phyloP scores from a whole-genome alignment of 2,329 filamentous ascomycete species.

The Xylariaceae sp. region DNA sequence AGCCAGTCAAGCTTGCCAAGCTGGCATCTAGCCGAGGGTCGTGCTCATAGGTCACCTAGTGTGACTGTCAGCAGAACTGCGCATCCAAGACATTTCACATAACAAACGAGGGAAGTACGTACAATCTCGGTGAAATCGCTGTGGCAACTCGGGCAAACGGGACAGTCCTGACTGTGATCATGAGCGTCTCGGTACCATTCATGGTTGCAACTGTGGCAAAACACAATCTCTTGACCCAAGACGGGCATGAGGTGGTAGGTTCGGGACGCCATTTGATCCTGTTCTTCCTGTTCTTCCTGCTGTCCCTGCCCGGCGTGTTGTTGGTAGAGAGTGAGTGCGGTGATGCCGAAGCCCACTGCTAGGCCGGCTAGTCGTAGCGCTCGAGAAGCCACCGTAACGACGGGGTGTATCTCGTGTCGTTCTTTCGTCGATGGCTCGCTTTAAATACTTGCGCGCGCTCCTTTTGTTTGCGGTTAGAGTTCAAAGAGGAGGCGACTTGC shows the following conservation, averaged over 20 bases:
- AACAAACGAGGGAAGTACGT: conserved; percentile 33
- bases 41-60: conserved; percentile 48
- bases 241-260: conserved; percentile 45
- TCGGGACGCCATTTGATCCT: conserved; percentile 35
- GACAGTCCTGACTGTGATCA: conserved; percentile 33
- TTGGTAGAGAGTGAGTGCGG: conserved; percentile 51
- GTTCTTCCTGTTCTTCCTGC: conserved; percentile 19
- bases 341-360: conserved; percentile 53
- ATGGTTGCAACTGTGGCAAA: conserved; percentile 73
- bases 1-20: conserved; percentile 22
- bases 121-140: conserved; percentile 85
- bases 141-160: conserved; percentile 71
- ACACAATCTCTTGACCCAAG: conserved; percentile 64
- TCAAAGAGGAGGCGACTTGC: neutral
- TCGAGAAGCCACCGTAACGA: conserved; percentile 50
- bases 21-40: conserved; percentile 51
- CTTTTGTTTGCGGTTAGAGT: neutral
- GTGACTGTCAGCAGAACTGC: conserved; percentile 21
- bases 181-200: conserved; percentile 75
- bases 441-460: neutral
- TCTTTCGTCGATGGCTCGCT: conserved; percentile 17
- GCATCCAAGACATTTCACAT: neutral
- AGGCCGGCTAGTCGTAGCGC: conserved; percentile 50
- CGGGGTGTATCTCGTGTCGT: conserved; percentile 15
- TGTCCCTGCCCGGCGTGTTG: conserved; percentile 26